A percentile compares a stretch with the other conserved stretches of the same genome.
These are phyloP conservation scores for Collybiopsis confluens DNA, from an alignment of 768 basidiomycete species.

Conservation along the genomic window DNA sequence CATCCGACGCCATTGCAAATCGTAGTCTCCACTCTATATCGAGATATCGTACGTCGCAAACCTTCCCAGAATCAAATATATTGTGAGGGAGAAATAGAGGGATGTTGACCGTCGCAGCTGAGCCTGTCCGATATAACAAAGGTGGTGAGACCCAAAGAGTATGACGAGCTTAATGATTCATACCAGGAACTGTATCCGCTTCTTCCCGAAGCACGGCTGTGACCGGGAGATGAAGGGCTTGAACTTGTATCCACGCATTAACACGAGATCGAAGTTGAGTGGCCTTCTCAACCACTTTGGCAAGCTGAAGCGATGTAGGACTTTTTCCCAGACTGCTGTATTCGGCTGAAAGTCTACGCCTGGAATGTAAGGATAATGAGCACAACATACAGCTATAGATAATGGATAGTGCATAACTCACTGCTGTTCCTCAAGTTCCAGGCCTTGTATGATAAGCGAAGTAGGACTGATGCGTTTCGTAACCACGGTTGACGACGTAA, in stretches of 20 bases:
- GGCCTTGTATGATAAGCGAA: slow-evolving; percentile 7
- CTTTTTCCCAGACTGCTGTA: not conserved
- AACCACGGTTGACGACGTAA: not conserved
- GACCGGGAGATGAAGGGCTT: not conserved
- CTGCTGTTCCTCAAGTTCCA: slow-evolving; percentile 20
- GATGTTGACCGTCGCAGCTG: not conserved
- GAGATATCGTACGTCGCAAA: not conserved
- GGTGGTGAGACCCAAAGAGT: not conserved
- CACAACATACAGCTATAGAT: not conserved
- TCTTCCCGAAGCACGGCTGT: not conserved
- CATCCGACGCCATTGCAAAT: not conserved
- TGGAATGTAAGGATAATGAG: not conserved
- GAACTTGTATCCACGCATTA: not conserved
- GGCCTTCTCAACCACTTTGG: not conserved
- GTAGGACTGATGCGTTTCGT: slow-evolving; percentile 8
- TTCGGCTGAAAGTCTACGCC: not conserved
- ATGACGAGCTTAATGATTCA: not conserved
- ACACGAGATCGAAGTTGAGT: not conserved
- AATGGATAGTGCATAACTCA: not conserved
- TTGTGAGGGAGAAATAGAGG: not conserved
- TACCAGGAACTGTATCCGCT: not conserved
- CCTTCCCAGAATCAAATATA: not conserved
- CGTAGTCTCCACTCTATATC: slow-evolving; percentile 7
- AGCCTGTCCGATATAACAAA: not conserved
- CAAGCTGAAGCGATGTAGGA: not conserved